Evolutionary conservation across 352 stramenopile genomes (phyloP).

Genomic region (Phytophthora pistaciae): DNA sequence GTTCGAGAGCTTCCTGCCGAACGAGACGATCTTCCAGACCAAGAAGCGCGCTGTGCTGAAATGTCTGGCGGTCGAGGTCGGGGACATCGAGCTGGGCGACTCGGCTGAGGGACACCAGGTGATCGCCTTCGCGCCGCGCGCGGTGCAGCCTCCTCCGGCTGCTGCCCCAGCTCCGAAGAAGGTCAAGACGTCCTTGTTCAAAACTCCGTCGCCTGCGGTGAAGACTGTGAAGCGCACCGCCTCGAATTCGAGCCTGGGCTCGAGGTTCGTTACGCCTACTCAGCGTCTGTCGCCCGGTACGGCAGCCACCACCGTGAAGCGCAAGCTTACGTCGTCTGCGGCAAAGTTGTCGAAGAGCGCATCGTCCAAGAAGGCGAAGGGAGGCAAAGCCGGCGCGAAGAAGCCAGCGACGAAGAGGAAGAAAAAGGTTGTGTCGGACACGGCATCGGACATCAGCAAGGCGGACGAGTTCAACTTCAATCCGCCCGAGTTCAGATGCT

Average conservation of each 20-base stretch:
- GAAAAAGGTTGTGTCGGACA: slow-evolving; percentile 13
- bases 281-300: slow-evolving; percentile 28
- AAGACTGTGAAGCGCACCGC: slow-evolving; percentile 42
- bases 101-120: slow-evolving; percentile 72
- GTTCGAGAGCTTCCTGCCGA: slow-evolving; percentile 76
- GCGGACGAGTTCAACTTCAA: slow-evolving; percentile 54
- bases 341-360: slow-evolving; percentile 28
- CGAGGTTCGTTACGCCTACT: slow-evolving; percentile 36
- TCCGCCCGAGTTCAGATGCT: slow-evolving; percentile 69
- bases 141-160: slow-evolving; percentile 18
- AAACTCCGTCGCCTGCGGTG: slow-evolving; percentile 49
- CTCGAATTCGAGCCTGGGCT: slow-evolving; percentile 16
- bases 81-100: slow-evolving; percentile 70
- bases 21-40: slow-evolving; percentile 85
- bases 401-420: slow-evolving; percentile 42
- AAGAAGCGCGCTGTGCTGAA: slow-evolving; percentile 80
- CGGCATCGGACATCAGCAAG: slow-evolving; percentile 21
- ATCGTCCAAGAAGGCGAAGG: slow-evolving; percentile 38
- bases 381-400: slow-evolving; percentile 33
- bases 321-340: slow-evolving; percentile 35
- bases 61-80: slow-evolving; percentile 58
- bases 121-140: slow-evolving; percentile 54
- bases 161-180: slow-evolving; percentile 28
- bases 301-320: slow-evolving; percentile 31
- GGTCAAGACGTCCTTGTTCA: slow-evolving; percentile 43